These are phyloP conservation scores for Rhododendron simsii DNA, from an alignment of 148 eudicot genomes.

Conservation along the genomic window DNA sequence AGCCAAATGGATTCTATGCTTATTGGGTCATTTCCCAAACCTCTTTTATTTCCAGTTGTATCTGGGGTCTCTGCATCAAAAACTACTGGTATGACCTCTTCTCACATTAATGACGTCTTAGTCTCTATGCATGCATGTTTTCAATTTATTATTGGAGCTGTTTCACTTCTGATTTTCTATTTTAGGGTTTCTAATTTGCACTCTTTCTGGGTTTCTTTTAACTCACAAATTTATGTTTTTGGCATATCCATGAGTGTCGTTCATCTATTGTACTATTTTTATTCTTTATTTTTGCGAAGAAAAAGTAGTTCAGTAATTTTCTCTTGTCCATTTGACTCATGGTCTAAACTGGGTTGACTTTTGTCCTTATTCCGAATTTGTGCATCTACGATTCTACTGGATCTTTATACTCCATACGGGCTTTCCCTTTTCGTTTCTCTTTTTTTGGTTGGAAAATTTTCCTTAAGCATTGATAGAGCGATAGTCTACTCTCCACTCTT, in stretches of 20 bases:
- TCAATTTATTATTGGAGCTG: neutral
- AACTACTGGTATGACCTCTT: slow-evolving; percentile 19
- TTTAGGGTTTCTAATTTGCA: neutral
- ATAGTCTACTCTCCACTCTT: neutral
- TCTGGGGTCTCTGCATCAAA: slow-evolving; percentile 20
- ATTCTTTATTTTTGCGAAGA: neutral
- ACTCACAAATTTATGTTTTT: neutral
- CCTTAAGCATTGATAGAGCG: no score
- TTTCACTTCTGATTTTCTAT: neutral
- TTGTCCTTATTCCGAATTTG: neutral
- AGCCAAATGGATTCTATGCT: slow-evolving; percentile 40
- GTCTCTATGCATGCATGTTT: neutral
- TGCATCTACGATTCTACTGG: no score
- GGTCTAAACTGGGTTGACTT: neutral
- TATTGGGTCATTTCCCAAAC: slow-evolving; percentile 35
- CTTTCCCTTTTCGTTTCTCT: neutral
- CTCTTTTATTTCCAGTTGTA: slow-evolving; percentile 21
- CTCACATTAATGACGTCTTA: neutral
- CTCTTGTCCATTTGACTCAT: neutral
- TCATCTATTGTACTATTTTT: neutral
- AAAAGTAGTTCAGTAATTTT: neutral
- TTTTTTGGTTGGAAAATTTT: no score
- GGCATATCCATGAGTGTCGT: neutral
- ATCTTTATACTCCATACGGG: neutral
- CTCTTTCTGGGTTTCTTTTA: neutral